These are phyloP conservation scores for Saccharomycopsis sp. DNA, from an alignment of 805 yeast species.

Conservation along the genomic window DNA sequence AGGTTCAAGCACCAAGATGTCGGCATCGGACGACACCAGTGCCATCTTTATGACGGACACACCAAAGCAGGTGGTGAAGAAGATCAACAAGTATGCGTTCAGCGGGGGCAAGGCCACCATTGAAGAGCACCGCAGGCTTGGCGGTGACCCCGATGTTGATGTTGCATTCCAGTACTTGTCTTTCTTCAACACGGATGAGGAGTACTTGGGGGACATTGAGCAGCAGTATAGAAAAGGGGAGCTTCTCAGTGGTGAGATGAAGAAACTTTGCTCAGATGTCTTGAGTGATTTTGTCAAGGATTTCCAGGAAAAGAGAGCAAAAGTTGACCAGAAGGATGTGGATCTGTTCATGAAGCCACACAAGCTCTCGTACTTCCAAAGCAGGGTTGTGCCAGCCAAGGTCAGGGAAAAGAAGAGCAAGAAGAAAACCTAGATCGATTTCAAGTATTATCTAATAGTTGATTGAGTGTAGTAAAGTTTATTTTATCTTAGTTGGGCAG, in stretches of 20 bases:
- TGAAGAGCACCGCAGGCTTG: conserved; percentile 83
- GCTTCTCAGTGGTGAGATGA: conserved; percentile 86
- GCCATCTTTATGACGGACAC: conserved; percentile 96
- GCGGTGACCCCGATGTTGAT: conserved; percentile 94
- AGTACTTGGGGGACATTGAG: conserved; percentile 50
- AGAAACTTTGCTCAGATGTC: conserved; percentile 72
- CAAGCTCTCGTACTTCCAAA: conserved; percentile 62
- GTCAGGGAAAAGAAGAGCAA: conserved; percentile 36
- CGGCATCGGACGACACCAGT: conserved; percentile 83
- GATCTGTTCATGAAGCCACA: conserved; percentile 78
- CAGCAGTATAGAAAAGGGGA: conserved; percentile 71
- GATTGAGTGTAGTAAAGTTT: no score
- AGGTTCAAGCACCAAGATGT: conserved; percentile 95
- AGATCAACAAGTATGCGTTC: conserved; percentile 92
- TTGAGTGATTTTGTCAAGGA: conserved; percentile 69
- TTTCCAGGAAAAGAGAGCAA: conserved; percentile 73
- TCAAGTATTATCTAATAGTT: no score
- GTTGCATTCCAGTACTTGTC: conserved; percentile 89
- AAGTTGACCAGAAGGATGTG: conserved; percentile 52
- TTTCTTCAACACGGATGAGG: conserved; percentile 87
- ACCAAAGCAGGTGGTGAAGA: conserved; percentile 82
- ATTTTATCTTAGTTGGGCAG: no score
- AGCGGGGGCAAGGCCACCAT: conserved; percentile 84
- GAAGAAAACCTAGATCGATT: not conserved
- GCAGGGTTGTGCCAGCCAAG: conserved; percentile 64